phyloP scores from a whole-genome alignment of 331 rosid genomes.

The Cydonia oblonga region DNA sequence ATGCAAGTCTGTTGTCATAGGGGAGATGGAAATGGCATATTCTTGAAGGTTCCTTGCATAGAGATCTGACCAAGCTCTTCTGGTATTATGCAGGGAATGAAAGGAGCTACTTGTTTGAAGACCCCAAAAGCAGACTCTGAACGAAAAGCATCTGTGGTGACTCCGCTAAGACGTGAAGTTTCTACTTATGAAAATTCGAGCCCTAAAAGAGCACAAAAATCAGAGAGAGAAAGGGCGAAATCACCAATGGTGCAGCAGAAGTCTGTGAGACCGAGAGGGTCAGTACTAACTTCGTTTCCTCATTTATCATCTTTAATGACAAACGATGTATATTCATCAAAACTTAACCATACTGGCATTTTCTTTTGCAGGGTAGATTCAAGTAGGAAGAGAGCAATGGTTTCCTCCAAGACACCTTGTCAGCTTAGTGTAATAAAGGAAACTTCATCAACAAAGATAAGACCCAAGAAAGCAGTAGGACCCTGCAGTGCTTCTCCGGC shows the following conservation, averaged over 20 bases:
- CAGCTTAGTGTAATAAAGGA: conserved; percentile 34
- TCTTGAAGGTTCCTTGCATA: not conserved
- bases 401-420: conserved; percentile 19
- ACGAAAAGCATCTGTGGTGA: conserved; percentile 22
- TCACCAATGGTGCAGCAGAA: conserved; percentile 23
- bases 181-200: conserved; percentile 19
- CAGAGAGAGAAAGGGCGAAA: conserved; percentile 22
- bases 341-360: not conserved
- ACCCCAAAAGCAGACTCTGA: conserved; percentile 15
- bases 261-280: conserved; percentile 35
- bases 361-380: conserved; percentile 37
- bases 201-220: conserved; percentile 7
- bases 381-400: conserved; percentile 33
- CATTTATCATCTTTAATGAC: not conserved
- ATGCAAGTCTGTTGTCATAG: conserved; percentile 24
- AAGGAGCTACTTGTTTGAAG: conserved; percentile 4
- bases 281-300: not conserved
- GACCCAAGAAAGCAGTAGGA: conserved; percentile 32
- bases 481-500: conserved; percentile 16
- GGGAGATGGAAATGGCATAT: not conserved
- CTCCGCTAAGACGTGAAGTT: conserved; percentile 14
- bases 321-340: not conserved
- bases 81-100: conserved; percentile 21
- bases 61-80: not conserved
- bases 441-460: conserved; percentile 20